These are phyloP conservation scores for Wakefieldia striispora DNA, from an alignment of 768 basidiomycete genomes.

Conservation along the genomic window DNA sequence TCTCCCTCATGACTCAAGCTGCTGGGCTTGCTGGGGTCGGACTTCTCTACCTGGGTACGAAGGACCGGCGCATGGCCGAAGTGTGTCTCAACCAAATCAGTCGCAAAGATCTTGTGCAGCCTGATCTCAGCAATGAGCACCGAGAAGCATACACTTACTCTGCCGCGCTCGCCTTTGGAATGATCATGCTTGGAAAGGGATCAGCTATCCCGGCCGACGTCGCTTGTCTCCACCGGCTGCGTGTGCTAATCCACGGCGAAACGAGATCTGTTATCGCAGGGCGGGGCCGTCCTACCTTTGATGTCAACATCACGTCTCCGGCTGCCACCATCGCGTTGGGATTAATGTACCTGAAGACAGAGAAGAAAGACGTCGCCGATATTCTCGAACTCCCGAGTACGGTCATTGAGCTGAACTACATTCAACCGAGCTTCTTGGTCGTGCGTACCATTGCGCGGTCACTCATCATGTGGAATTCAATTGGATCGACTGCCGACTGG, in stretches of 20 bases:
- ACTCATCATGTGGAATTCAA: constrained; percentile 84
- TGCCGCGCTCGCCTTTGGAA: constrained; percentile 87
- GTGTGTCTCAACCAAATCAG: constrained; percentile 84
- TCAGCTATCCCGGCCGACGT: constrained; percentile 75
- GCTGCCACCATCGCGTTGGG: constrained; percentile 89
- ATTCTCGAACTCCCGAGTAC: constrained; percentile 83
- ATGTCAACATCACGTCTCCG: constrained; percentile 88
- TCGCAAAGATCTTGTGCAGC: constrained; percentile 70
- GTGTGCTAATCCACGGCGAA: constrained; percentile 76
- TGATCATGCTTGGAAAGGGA: constrained; percentile 94
- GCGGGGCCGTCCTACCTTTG: constrained; percentile 53
- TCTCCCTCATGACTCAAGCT: constrained; percentile 85
- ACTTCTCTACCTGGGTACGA: constrained; percentile 84
- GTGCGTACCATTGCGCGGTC: constrained; percentile 73
- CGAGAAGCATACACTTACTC: constrained; percentile 91
- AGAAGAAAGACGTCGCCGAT: constrained; percentile 81
- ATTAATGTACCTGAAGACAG: constrained; percentile 88
- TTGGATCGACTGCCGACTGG: constrained; percentile 76
- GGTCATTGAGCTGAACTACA: constrained; percentile 70
- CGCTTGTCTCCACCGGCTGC: constrained; percentile 63
- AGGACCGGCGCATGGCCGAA: constrained; percentile 89
- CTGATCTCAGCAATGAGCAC: constrained; percentile 84
- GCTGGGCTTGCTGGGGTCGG: constrained; percentile 88
- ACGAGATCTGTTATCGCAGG: constrained; percentile 39
- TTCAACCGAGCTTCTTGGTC: constrained; percentile 86